Base-by-base conservation (phyloP, 176 grass and related monocot genomes). In the Secale cereale region DNA sequence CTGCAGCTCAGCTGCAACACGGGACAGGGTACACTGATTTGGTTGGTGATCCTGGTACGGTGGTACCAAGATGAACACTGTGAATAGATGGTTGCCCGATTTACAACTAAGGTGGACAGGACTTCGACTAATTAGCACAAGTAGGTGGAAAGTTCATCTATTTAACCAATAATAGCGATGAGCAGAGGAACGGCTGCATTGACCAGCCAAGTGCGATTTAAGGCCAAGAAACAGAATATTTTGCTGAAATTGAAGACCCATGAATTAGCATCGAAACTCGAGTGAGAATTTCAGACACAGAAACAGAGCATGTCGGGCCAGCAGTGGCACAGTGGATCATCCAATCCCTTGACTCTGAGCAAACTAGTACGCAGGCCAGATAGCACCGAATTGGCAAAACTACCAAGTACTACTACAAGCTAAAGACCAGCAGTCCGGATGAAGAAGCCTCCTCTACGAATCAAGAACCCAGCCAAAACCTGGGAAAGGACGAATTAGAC, bases 161-260 rank as follows among this genome's bases (percentile, higher is more conserved):
- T 75, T 65, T 29, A 26, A 63, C 7, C 13, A 43, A 32, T 81
- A 69, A 70, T 13, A 33, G 20, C 7, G 8, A 59, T 11, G 78
- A 83, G 15, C 56, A 56, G 45, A 78, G 32, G 19, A 65, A 46
- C 56, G 54, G 20, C 26, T 72, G 60, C 86, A 86, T 92, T 89
- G 67, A 82, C 74, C 59, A 39, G 54, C 17, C 28, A 26, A 29
- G 54, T 40, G 4, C 27, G 70, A 81, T 65, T 70, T 39, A 6
- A 43, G 16, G 22, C 14, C 48, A 65, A 75, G 40, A 80, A 30
- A 70, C 17, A 28, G 59, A 69, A 77, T 81, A 27, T 29, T 29
- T 50, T 11, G 29, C 26, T 81, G 68, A 69, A 37, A 30, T 50
- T 50, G 36, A 78, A n/a, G 48, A 28, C 26, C 23, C 25, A 64